Base-by-base conservation (phyloP, 2,329 filamentous ascomycete genomes). In the Colletotrichum tamarilloi region DNA sequence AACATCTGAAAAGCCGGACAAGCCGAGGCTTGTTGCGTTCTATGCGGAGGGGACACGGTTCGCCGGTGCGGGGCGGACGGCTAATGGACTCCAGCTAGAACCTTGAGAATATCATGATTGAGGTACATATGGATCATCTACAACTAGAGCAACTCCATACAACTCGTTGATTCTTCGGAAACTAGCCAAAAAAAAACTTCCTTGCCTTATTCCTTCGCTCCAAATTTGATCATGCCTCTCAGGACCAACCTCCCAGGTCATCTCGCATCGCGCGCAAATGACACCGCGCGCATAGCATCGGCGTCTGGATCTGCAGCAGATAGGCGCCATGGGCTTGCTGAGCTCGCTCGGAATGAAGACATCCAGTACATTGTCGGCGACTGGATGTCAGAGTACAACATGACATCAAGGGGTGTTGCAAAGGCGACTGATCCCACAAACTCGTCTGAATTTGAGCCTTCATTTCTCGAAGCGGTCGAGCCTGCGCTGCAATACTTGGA, bases 311-410 rank as follows among this genome's bases (percentile, higher is more conserved):
- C 77, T 1, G 77, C 77, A 22, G 76, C 75, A 5, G 77, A 79
- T 38, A 72, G 77, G 14, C 76, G 78, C 30, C 76, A 78, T 32
- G 76, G 77, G 24, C 58, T 78, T 26, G 75, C 75, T 35, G 75
- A 75, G 9, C 73, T 78, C 24, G 78, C 76, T 8, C 68, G 65
- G 1, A 71, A 76, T 5, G 77, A 76, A 53, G 75, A 79, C 53
- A 76, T 83, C 8, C 78, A 84, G 62, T 81, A 84, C 56, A 83
- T 84, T 38, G 82, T 81, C 1, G 82, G 82, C 24, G 82, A 84
- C 76, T 84, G 82, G 79, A 79, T 84, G 58, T 83, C 82, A 11
- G 83, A 84, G 74, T 85, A 85, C 74, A 90, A 89, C 77, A 88
- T 90, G 82, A 85, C 87, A 68, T 82, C 74, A 79, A 81, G 72